Evolutionary conservation across 306 rosid species (phyloP).

Genomic region (Citrullus mucosospermus): DNA sequence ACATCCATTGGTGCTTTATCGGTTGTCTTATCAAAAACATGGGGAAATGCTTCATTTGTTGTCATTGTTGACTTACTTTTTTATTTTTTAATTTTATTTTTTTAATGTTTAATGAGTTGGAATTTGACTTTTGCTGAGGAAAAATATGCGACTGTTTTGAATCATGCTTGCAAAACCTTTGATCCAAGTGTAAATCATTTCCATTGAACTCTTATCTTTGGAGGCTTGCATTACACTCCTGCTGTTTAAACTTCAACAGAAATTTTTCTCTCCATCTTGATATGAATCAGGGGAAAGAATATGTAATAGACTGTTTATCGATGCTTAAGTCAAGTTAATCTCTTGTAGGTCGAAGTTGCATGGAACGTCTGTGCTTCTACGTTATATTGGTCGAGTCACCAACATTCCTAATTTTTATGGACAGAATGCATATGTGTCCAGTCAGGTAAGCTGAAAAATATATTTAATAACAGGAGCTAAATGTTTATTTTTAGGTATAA

Average conservation of each 20-base stretch:
- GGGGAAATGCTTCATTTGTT: neutral
- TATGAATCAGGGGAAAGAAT: neutral
- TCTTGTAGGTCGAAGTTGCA: conserved; percentile 44
- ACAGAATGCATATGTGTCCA: conserved; percentile 38
- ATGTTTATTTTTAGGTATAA: neutral
- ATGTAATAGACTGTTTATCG: neutral
- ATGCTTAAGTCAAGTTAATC: neutral
- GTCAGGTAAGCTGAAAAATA: conserved; percentile 40
- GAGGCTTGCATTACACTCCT: neutral
- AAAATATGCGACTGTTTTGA: neutral
- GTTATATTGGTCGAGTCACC: conserved; percentile 45
- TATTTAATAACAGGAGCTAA: neutral
- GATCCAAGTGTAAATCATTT: neutral
- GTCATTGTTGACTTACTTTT: neutral
- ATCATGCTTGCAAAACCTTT: neutral
- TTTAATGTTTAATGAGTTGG: neutral
- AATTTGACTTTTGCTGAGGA: neutral
- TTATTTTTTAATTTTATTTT: neutral
- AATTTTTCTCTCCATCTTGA: neutral
- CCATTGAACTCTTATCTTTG: neutral
- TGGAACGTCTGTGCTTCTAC: conserved; percentile 54
- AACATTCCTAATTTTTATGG: conserved; percentile 53
- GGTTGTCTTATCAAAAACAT: neutral
- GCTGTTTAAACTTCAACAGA: neutral
- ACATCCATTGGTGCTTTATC: neutral